Evolutionary conservation across 2,329 filamentous ascomycete species (phyloP), one percentile per base, ranked within the genome.

Genomic region (Fusarium musae): DNA sequence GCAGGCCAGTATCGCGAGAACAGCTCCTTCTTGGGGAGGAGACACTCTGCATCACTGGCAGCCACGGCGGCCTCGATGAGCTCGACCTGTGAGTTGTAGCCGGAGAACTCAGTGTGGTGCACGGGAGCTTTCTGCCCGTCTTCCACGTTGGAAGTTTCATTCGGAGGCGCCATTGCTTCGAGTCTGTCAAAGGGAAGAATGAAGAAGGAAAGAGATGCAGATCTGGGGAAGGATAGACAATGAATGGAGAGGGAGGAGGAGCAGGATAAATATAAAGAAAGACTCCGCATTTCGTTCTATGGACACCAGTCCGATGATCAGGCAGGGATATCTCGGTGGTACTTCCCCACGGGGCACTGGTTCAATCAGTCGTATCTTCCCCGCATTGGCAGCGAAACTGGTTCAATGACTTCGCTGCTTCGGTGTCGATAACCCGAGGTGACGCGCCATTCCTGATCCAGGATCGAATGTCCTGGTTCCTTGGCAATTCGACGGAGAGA

Each of bases 61-160:
- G 73, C 75, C n/a, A 79, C 77, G 43, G 80, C 80, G 28, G 80
- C 79, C 65, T 82, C 79, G 59, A 82, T 79, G 58, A 81, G 79
- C 19, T 80, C 78, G 34, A 75, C 70, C 46, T 81, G 63, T 7
- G 77, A 59, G 8, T 28, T 72, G 72, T 78, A 70, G 30, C 62
- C 56, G 7, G 72, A 72, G 62, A 79, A 71, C 56, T 80, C 79
- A 37, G 63, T 66, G 49, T 80, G 78, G 17, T 59, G 59, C 21
- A 72, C 66, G 9, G 69, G 56, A 21, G 30, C n/a, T 50, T 72
- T 69, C 23, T 56, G 54, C 23, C 69, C 73, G 40, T 58, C 53
- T 61, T 75, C 73, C 43, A 59, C 53, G 23, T 68, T 58, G 60
- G 69, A 43, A 21, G 66, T 37, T 23, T 73, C 69, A 12, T 71